These are phyloP conservation scores for Lentinula novae-zelandiae DNA, from an alignment of 1,284 basidiomycete genomes.

Conservation along the genomic window DNA sequence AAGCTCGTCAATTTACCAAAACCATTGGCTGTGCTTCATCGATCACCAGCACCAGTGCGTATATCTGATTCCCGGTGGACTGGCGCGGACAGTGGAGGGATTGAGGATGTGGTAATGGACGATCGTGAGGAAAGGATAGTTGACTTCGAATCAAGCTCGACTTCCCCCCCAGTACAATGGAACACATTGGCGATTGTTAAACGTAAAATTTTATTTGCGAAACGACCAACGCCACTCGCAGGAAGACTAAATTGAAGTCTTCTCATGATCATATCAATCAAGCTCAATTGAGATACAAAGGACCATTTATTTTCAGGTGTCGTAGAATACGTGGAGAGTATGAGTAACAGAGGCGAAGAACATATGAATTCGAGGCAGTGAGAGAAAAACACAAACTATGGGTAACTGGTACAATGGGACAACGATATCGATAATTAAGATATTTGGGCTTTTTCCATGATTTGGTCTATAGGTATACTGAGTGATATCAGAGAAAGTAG, in stretches of 20 bases:
- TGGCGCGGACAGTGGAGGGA: constrained; percentile 6
- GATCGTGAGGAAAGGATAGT: constrained; percentile 2
- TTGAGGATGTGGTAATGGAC: constrained; percentile 13
- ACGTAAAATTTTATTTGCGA: constrained; percentile 76
- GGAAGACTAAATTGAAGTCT: constrained; percentile 9
- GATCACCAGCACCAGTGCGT: constrained; percentile 5
- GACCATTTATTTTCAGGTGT: not conserved
- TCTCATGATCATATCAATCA: too few relatives aligned
- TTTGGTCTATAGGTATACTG: not conserved
- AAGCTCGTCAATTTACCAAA: constrained; percentile 75
- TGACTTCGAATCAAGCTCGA: not conserved
- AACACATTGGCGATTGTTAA: constrained; percentile 56
- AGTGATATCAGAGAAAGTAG: not conserved
- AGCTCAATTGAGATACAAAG: too few relatives aligned
- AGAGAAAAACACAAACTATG: not conserved
- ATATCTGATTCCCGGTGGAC: not conserved
- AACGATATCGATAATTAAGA: not conserved
- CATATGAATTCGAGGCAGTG: not conserved
- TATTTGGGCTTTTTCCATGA: not conserved
- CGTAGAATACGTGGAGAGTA: not conserved
- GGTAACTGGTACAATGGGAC: not conserved
- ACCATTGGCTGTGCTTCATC: constrained; percentile 48
- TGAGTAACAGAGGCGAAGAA: too few relatives aligned
- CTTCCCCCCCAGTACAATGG: constrained; percentile 25
- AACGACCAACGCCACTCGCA: constrained; percentile 69